Evolutionary conservation across 2,329 filamentous ascomycete genomes (phyloP).

Genomic region (Fusarium tanahbumbuense): DNA sequence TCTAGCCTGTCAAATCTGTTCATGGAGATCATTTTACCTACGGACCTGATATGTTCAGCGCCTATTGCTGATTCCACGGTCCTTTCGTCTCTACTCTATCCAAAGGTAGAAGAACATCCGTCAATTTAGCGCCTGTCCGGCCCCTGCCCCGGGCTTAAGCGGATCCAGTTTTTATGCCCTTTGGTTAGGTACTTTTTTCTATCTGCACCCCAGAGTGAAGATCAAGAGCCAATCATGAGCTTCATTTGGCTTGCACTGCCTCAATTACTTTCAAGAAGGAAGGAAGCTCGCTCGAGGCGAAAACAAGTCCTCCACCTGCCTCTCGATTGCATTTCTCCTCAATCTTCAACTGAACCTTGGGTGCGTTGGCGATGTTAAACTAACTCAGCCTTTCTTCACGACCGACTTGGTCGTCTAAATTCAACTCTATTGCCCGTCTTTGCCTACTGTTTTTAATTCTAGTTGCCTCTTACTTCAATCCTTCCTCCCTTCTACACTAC

Average conservation of each 20-base stretch:
- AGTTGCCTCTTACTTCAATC: constrained; percentile 11
- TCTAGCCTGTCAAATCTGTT: neutral
- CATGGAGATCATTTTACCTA: neutral
- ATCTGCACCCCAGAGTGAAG: constrained; percentile 8
- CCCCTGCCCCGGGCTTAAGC: constrained; percentile 24
- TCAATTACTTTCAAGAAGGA: constrained; percentile 23
- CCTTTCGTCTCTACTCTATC: neutral
- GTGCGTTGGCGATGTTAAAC: constrained; percentile 15
- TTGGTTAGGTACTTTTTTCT: constrained; percentile 4
- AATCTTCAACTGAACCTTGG: constrained; percentile 22
- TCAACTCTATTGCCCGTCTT: constrained; percentile 9
- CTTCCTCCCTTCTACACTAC: neutral
- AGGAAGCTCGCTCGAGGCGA: constrained; percentile 23
- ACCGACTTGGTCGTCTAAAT: constrained; percentile 2
- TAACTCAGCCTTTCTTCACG: constrained; percentile 1
- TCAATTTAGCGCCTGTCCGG: constrained; percentile 17
- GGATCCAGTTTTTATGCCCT: constrained; percentile 7
- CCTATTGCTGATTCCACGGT: neutral
- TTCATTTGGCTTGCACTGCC: constrained; percentile 36
- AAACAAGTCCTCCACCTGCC: constrained; percentile 13
- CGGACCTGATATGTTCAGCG: neutral
- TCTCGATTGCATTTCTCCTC: constrained; percentile 23
- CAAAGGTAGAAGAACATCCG: constrained; percentile 28
- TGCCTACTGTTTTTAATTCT: constrained; percentile 20
- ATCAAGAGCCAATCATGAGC: constrained; percentile 25